Evolutionary conservation across 345 rosid species (phyloP).

Genomic region (Bruguiera parviflora): DNA sequence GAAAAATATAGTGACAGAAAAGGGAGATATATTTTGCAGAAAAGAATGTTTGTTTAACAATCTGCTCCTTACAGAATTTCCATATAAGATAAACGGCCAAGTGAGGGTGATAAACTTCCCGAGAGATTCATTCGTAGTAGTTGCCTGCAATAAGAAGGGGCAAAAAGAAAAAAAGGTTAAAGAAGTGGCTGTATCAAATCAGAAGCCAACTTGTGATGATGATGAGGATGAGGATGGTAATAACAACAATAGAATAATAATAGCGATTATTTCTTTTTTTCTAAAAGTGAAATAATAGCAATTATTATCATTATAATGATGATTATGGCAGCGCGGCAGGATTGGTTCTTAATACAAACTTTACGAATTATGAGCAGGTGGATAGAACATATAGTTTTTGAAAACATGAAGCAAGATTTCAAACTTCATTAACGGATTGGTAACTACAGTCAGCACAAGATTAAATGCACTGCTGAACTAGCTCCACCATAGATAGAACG

Average conservation of each 20-base stretch:
- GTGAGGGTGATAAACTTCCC: constrained; percentile 76
- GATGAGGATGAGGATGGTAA: no score
- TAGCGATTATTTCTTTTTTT: no score
- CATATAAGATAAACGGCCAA: constrained; percentile 63
- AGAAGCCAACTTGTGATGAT: neutral
- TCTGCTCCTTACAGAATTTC: constrained; percentile 54
- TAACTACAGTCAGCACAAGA: neutral
- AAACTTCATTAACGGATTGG: neutral
- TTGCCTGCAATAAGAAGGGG: constrained; percentile 51
- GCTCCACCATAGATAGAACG: neutral
- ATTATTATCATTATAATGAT: no score
- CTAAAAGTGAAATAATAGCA: no score
- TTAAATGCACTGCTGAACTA: neutral
- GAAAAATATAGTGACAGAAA: neutral
- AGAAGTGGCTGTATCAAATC: neutral
- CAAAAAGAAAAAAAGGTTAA: neutral
- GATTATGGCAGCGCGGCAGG: no score
- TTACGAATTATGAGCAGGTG: no score
- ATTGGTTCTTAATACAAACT: no score
- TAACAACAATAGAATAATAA: no score
- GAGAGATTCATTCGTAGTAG: constrained; percentile 65
- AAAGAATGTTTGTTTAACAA: neutral
- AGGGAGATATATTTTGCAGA: neutral
- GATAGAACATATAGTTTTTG: no score
- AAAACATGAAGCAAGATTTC: neutral